Evolutionary conservation across 2,329 filamentous ascomycete genomes (phyloP).

Genomic region (Xylariomycetidae sp.): DNA sequence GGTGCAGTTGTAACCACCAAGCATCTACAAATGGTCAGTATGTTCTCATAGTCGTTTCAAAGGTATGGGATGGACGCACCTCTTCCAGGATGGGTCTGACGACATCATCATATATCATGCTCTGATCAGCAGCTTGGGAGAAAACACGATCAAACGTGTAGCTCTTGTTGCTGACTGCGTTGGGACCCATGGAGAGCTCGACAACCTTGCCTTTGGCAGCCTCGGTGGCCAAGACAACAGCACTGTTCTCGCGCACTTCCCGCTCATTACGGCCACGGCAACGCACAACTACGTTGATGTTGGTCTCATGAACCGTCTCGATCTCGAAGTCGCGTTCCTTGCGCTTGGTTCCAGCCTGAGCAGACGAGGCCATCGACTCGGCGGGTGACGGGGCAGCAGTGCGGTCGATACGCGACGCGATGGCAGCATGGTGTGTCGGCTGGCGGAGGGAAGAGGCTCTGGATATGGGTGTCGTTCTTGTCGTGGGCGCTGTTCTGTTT

Average conservation of each 20-base stretch:
- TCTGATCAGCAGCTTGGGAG: slow-evolving; percentile 88
- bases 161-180: slow-evolving; percentile 87
- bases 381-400: slow-evolving; percentile 60
- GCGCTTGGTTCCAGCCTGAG: slow-evolving; percentile 63
- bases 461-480: slow-evolving; percentile 10
- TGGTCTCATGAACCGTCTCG: slow-evolving; percentile 73
- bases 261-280: slow-evolving; percentile 89
- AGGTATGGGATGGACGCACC: no score
- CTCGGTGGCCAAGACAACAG: slow-evolving; percentile 82
- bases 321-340: slow-evolving; percentile 81
- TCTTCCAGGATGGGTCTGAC: slow-evolving; percentile 90
- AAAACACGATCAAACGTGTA: slow-evolving; percentile 98
- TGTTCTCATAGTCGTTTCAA: no score
- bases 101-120: slow-evolving; percentile 91
- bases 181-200: slow-evolving; percentile 86
- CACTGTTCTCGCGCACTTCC: slow-evolving; percentile 90
- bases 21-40: slow-evolving; percentile 55
- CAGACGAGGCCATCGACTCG: slow-evolving; percentile 57
- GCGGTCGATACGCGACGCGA: slow-evolving; percentile 28
- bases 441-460: slow-evolving; percentile 21
- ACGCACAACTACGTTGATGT: slow-evolving; percentile 95
- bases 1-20: slow-evolving; percentile 93
- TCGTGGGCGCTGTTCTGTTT: no score
- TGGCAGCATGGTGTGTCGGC: slow-evolving; percentile 16
- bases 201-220: slow-evolving; percentile 81